Base-by-base conservation (phyloP, 2,329 filamentous ascomycete genomes). In the Tricladium varicosporioides region DNA sequence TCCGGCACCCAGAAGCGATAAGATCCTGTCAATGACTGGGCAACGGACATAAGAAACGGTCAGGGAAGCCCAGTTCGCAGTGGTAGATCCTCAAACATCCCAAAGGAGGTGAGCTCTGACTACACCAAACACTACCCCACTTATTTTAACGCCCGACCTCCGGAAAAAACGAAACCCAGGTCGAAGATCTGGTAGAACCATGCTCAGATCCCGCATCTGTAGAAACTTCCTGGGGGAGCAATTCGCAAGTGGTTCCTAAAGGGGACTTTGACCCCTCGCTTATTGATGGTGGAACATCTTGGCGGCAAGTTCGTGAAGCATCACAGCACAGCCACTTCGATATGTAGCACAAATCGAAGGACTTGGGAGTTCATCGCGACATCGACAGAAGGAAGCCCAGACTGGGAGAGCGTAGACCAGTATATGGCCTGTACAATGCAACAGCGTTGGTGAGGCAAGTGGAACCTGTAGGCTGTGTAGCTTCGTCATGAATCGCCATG, bases 11-110 rank as follows among this genome's bases (percentile, higher is more conserved):
- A 53, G 27, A 51, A 49, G 36, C 50, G 51, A 57, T 48, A 59
- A 44, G 44, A 40, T 40, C 44, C 51, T 59, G 44, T 56, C 45
- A 55, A 42, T 54, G 45, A 13, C 15, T 36, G 27, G 22, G 31
- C 36, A 11, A 40, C 36, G n/a, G 36, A 40, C 36, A 16, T 42
- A 44, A 36, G n/a, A 44, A 48, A 32, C 16, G 22, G 15, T 11
- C 19, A 5, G 42, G 32, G 15, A 33, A 13, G 47, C 33, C 59
- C 56, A 27, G 22, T 27, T 56, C 58, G 60, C 59, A 13, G 10
- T n/a, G 62, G 45, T 60, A 46, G 53, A 62, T 61, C 61, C 51
- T 64, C 64, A 64, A 66, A 64, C 60, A 58, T 49, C 53, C 50
- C 54, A 53, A 59, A 27, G 51, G 44, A 43, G 32, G 36, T 16